phyloP scores from a whole-genome alignment of 768 basidiomycete species.

The Lentinula aciculospora region DNA sequence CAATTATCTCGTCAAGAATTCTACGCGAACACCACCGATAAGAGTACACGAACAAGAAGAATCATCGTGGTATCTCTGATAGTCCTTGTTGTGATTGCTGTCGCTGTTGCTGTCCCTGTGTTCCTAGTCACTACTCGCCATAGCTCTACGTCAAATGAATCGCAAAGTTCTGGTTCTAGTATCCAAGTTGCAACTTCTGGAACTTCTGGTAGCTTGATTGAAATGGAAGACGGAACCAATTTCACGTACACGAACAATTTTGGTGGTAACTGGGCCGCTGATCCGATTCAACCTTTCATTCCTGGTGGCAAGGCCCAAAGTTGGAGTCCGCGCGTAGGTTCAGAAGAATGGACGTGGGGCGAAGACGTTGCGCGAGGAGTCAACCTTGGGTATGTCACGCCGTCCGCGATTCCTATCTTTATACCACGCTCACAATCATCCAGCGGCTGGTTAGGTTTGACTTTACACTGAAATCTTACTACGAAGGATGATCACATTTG shows the following conservation, averaged over 20 bases:
- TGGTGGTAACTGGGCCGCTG: constrained; percentile 78
- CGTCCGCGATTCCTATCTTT: neutral
- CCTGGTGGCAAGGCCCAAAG: constrained; percentile 70
- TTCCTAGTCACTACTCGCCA: constrained; percentile 18
- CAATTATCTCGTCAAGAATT: neutral
- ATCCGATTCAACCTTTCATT: constrained; percentile 67
- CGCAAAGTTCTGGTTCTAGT: constrained; percentile 13
- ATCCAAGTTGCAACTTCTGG: constrained; percentile 35
- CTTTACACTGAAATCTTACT: constrained; percentile 5
- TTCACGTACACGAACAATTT: constrained; percentile 77
- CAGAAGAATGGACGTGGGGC: constrained; percentile 71
- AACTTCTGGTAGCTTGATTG: constrained; percentile 59
- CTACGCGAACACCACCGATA: neutral
- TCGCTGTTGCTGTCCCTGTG: constrained; percentile 33
- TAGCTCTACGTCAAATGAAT: constrained; percentile 2
- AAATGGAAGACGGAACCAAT: constrained; percentile 67
- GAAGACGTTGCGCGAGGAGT: constrained; percentile 49
- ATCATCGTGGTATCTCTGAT: constrained; percentile 19
- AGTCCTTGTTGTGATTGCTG: constrained; percentile 23
- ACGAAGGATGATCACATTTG: constrained; percentile 34
- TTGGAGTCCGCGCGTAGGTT: constrained; percentile 71
- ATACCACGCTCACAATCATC: constrained; percentile 9
- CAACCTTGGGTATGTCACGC: constrained; percentile 48
- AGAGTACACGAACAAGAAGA: constrained; percentile 13
- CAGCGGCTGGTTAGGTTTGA: constrained; percentile 42